phyloP scores from a whole-genome alignment of 768 basidiomycete species.

The Psilocybe cyanescens region DNA sequence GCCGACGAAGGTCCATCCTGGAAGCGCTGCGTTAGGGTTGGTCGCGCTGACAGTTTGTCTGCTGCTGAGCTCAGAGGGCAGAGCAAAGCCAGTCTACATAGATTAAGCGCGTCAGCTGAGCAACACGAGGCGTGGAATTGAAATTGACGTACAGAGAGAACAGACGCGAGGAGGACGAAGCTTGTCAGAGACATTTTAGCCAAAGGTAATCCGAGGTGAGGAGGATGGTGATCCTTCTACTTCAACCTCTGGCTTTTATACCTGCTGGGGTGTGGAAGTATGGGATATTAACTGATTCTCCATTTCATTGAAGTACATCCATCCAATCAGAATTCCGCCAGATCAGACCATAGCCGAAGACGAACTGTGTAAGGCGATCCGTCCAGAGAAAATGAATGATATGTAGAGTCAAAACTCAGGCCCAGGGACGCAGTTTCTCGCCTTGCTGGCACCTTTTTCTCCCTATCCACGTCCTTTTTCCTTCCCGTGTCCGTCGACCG shows the following conservation, averaged over 20 bases:
- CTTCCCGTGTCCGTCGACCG: not conserved
- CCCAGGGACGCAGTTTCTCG: not conserved
- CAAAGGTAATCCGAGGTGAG: not conserved
- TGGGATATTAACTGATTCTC: not conserved
- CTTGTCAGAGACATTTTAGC: not conserved
- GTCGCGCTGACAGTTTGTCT: not conserved
- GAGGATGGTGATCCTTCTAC: not conserved
- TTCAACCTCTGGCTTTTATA: not conserved
- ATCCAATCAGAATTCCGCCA: not conserved
- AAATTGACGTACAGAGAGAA: not conserved
- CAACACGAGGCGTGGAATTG: not conserved
- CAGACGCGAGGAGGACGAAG: not conserved
- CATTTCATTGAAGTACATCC: too few relatives aligned
- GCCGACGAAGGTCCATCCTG: conserved; percentile 19
- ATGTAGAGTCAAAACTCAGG: not conserved
- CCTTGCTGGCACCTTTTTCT: not conserved
- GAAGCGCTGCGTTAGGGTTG: conserved; percentile 14
- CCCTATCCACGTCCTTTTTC: not conserved
- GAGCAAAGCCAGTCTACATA: not conserved
- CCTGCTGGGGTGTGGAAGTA: not conserved
- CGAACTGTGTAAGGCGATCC: not conserved
- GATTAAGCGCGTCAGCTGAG: not conserved
- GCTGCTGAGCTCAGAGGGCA: not conserved
- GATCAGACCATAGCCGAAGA: not conserved
- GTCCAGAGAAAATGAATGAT: not conserved